Conservation (phyloP, 1,284 basidiomycete species). For the Takashimella tepidaria region DNA sequence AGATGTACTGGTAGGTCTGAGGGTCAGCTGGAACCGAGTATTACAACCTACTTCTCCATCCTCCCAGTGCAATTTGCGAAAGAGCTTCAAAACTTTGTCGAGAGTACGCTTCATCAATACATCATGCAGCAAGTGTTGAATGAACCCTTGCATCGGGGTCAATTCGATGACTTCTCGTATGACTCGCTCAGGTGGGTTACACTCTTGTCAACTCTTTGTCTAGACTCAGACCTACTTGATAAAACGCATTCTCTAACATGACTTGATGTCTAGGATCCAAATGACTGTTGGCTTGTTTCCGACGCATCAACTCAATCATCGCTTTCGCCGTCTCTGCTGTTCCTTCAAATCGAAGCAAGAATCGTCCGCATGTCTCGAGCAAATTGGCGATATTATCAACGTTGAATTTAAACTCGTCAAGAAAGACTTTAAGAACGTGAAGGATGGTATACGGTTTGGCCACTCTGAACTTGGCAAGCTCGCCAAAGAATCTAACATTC, state of each 20-base stretch:
- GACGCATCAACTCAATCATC: constrained; percentile 77
- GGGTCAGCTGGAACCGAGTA: constrained; percentile 22
- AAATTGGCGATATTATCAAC: constrained; percentile 89
- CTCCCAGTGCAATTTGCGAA: constrained; percentile 96
- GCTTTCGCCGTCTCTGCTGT: constrained; percentile 71
- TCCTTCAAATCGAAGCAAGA: constrained; percentile 78
- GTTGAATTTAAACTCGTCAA: constrained; percentile 91
- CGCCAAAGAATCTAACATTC: constrained; percentile 86
- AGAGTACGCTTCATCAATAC: constrained; percentile 84
- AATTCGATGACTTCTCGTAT: constrained; percentile 79
- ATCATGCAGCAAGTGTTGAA: constrained; percentile 87
- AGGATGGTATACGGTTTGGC: constrained; percentile 87
- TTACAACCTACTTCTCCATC: constrained; percentile 52
- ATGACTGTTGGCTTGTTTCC: constrained; percentile 88
- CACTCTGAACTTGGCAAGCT: constrained; percentile 92
- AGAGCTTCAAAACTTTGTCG: constrained; percentile 84
- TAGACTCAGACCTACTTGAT: constrained; percentile 59
- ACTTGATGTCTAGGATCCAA: constrained; percentile 85
- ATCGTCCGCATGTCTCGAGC: constrained; percentile 90
- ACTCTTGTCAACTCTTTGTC: constrained; percentile 52
- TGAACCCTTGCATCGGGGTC: constrained; percentile 84
- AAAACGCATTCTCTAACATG: constrained; percentile 96
- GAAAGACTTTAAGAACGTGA: constrained; percentile 92
- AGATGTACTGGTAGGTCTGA: constrained; percentile 46
- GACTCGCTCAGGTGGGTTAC: constrained; percentile 91